phyloP scores from a whole-genome alignment of 2,329 filamentous ascomycete genomes.

The Cryoendolithus antarcticus region DNA sequence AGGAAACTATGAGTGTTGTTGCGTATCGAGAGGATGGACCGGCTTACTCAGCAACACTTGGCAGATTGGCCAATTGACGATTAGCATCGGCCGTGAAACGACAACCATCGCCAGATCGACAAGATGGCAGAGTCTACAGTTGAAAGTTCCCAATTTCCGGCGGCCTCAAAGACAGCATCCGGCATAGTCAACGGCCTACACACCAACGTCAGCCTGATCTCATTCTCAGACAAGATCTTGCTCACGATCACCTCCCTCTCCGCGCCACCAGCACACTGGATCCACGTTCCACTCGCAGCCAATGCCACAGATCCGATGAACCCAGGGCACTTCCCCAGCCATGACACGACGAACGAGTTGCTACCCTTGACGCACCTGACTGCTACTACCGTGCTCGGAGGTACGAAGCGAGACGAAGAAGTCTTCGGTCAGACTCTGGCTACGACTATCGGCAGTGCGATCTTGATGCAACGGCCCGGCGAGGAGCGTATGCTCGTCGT shows the following conservation, averaged over 20 bases:
- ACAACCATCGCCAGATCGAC: no score
- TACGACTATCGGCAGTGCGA: conserved; percentile 72
- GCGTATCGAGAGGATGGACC: no score
- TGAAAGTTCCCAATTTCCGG: conserved; percentile 33
- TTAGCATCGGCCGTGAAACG: no score
- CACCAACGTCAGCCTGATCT: conserved; percentile 61
- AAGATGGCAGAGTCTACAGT: no score
- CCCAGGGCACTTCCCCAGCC: conserved; percentile 40
- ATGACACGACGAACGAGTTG: conserved; percentile 39
- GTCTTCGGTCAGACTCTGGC: conserved; percentile 72
- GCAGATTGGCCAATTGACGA: no score
- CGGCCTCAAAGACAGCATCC: conserved; percentile 28
- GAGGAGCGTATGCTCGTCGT: conserved; percentile 49
- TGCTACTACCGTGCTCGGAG: conserved; percentile 76
- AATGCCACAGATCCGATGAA: conserved; percentile 51
- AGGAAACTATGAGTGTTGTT: no score
- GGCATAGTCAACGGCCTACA: conserved; percentile 53
- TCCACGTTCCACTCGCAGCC: conserved; percentile 68
- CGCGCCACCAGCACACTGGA: conserved; percentile 84
- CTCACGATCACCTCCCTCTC: conserved; percentile 70
- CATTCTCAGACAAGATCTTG: conserved; percentile 82
- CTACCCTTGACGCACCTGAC: conserved; percentile 74
- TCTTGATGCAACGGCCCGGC: conserved; percentile 56
- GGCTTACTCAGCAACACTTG: no score
- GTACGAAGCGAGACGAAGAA: conserved; percentile 66